Evolutionary conservation across 176 grass and related monocot genomes (phyloP), one percentile per base, ranked within the genome.

Genomic region (Metroxylon sagu): DNA sequence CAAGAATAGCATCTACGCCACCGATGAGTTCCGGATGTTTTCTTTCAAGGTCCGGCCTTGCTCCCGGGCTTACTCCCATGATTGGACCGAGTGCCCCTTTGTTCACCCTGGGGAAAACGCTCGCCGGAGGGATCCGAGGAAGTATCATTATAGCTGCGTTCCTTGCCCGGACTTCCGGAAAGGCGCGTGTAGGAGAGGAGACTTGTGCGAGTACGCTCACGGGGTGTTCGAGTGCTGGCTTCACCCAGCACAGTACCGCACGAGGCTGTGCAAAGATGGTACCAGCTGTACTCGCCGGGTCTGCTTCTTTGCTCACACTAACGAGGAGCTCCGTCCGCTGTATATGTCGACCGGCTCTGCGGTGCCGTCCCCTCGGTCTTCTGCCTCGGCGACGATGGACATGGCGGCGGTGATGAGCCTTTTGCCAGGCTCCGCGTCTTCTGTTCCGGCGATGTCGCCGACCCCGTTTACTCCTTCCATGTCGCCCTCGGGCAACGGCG

Each of bases 241-340:
- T 18, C 66, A 69, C 66, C 66, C 66, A 8, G 53, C 66, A 14
- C 66, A 69, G 52, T 69, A 69, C 52, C 66, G 66, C 50, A 69
- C 31, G 31, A 39, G 85, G 66, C 82, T 89, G 15, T 95, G 85
- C 59, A 95, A 95, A 62, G 85, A 89, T 55, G 82, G 85, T 1
- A 76, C 67, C 1, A 76, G 72, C 59, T 95, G 90, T 16, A 81
- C 71, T 6, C 85, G 90, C 4, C 79, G 90, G 59, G 88, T 95
- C 48, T 95, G 90, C 56, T 95, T 95, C 70, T 95, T 95, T 4
- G 90, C 90, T 0, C 90, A 95, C 28, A 84, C 81, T 3, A 81
- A 82, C 31, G 89, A 89, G 23, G 90, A 95, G 76, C 73, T 89
- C 5, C 82, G 90, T n/a, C 85, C 84, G 6, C 74, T 89, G 1